Evolutionary conservation across 148 eudicot species (phyloP), one percentile per base, ranked within the genome.

Genomic region (Rhododendron henanense): DNA sequence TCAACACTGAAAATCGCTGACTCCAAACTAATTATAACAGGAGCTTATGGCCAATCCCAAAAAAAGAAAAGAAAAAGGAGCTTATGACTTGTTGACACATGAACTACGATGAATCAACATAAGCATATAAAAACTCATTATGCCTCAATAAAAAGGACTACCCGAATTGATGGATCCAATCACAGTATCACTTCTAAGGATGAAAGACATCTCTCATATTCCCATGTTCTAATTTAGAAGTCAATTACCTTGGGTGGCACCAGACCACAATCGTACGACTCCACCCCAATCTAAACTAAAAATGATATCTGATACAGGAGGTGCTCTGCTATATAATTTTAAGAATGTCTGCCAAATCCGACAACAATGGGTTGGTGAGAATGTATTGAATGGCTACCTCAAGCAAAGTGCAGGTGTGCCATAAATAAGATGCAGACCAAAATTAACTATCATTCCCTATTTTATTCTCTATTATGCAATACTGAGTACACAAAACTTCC

Each of bases 111-210:
- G 31, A 23, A n/a, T 61, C 44, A 11, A 41, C 11, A 21, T 31
- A 63, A 39, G 57, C 71, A 0, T 57, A 5, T 41, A 35, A 11
- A 61, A 61, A 44, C 25, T 41, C 3, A 39, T 0, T 83, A 25
- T 53, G 21, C 14, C 65, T 39, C 10, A 83, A 63, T 44, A 65
- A 63, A 41, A 50, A 2, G 55, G 35, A 51, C 63, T 39, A 44
- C 50, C 45, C 18, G 11, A 33, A 59, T 59, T 19, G 18, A 57
- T 18, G 65, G 28, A 45, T 39, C 31, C 31, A 23, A 82, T 39
- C 23, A 39, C 6, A 44, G 14, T 7, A 63, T 82, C 16, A 78
- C 85, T 67, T 83, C 86, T 37, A 84, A 28, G 67, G 65, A 51
- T 25, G 31, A 33, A 79, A 5, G 25, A 50, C 13, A 79, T 78